These are phyloP conservation scores for Talaromyces thailandensis DNA, from an alignment of 495 filamentous ascomycete species.

Conservation along the genomic window DNA sequence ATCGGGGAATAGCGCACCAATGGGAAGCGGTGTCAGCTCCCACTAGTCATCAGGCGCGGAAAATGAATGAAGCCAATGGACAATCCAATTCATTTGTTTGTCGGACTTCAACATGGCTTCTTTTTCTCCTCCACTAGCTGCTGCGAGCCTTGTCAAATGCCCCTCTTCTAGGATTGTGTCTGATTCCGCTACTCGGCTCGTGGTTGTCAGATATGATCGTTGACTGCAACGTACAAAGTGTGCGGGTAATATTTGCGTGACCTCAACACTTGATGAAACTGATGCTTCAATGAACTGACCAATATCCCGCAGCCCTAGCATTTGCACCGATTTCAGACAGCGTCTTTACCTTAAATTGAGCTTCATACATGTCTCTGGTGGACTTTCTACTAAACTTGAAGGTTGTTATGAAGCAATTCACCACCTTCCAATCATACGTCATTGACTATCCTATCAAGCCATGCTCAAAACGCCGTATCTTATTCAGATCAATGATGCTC, in stretches of 20 bases:
- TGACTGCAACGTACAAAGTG: not conserved
- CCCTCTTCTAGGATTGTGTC: not conserved
- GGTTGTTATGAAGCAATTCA: not conserved
- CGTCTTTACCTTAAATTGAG: not conserved
- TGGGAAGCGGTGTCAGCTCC: not conserved
- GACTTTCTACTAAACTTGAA: not conserved
- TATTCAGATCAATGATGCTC: constrained; percentile 7
- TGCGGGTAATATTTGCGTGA: not conserved
- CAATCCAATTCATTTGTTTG: not conserved
- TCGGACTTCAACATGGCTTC: not conserved
- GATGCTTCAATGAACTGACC: not conserved
- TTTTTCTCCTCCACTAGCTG: not conserved
- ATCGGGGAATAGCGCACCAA: not conserved
- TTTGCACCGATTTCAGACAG: not conserved
- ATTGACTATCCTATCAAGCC: constrained; percentile 10
- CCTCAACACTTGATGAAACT: too few relatives aligned
- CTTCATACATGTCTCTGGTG: not conserved
- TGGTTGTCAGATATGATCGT: not conserved
- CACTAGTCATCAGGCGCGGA: not conserved
- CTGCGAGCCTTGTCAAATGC: not conserved
- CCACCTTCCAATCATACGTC: constrained; percentile 8
- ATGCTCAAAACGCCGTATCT: not conserved
- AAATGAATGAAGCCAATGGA: not conserved
- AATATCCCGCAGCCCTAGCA: not conserved
- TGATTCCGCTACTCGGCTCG: not conserved